Base-by-base conservation (phyloP, 176 grass and related monocot genomes). In the Oryza officinalis region DNA sequence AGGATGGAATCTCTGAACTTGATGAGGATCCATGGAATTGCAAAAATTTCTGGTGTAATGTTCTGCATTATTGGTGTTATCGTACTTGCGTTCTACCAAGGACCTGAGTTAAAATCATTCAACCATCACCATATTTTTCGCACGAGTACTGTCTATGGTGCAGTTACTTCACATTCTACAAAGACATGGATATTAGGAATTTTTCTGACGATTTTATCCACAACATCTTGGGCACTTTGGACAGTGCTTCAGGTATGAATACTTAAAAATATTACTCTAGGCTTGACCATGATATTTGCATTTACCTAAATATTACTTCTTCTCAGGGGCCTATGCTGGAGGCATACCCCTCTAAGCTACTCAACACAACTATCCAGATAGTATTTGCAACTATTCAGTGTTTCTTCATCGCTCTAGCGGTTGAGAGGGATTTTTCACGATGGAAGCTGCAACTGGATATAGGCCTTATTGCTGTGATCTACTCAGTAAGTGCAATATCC, bases 1-100 rank as follows among this genome's bases (percentile, higher is more conserved):
- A 94, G 93, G 87, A 86, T 81, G 85, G 93, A 92, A 32, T 84
- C 70, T 9, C 33, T 92, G 69, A 90, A 90, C 66, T 50, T 90
- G 69, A 92, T 54, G 68, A 88, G 41, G 31, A 32, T 77, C 30
- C 87, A 91, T 7, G 89, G 92, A 10, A 80, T 88, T 13, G 82
- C 80, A 25, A 92, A 92, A 76, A 18, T 74, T 41, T 76, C 65
- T 20, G 85, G 90, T 4, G 60, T 90, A 22, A 13, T 60, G 13
- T 59, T 92, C 3, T 88, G 89, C 28, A 52, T 80, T 37, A 35
- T 57, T 22, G 87, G 90, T 2, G 79, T 90, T 4, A 22, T 65
- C 41, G 74, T 85, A 28, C 79, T 94, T 47, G 89, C 93, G 23
- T 90, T 94, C 65, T 94, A 94, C 57, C 71, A 68, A 33, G 93